These are phyloP conservation scores for Fraxinus quadrangulata DNA, from an alignment of 257 asterid species.

Conservation along the genomic window DNA sequence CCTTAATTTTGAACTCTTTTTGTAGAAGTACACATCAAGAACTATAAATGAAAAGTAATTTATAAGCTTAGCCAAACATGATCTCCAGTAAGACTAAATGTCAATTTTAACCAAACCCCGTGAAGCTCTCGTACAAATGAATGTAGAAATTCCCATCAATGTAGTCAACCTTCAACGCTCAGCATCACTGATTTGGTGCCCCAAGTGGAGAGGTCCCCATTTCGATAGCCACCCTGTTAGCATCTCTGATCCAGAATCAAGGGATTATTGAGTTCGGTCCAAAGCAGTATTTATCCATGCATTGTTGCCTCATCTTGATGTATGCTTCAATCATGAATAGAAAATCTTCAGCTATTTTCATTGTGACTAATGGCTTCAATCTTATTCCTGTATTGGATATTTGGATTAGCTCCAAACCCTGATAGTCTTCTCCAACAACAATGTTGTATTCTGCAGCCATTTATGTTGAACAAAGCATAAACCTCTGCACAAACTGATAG, in stretches of 20 bases:
- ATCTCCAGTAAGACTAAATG: neutral
- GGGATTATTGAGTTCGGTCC: neutral
- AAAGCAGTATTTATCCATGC: neutral
- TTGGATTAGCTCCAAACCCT: neutral
- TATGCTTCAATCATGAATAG: neutral
- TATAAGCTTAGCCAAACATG: too few relatives aligned
- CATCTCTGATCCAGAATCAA: neutral
- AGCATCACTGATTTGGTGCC: neutral
- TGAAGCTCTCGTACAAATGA: neutral
- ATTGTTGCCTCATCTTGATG: neutral
- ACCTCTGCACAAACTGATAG: neutral
- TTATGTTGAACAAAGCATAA: neutral
- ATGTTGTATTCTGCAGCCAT: neutral
- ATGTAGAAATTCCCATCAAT: neutral
- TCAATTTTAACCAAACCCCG: neutral
- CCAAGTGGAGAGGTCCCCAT: neutral
- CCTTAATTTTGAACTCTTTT: too few relatives aligned
- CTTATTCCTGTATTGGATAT: neutral
- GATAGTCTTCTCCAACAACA: neutral
- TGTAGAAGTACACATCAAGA: too few relatives aligned
- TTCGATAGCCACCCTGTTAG: neutral
- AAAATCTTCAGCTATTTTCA: neutral
- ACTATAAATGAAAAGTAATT: too few relatives aligned
- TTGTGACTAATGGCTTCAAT: neutral
- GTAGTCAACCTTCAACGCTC: neutral